Base-by-base conservation (phyloP, 2,329 filamentous ascomycete species). In the Talaromyces pinophilus region DNA sequence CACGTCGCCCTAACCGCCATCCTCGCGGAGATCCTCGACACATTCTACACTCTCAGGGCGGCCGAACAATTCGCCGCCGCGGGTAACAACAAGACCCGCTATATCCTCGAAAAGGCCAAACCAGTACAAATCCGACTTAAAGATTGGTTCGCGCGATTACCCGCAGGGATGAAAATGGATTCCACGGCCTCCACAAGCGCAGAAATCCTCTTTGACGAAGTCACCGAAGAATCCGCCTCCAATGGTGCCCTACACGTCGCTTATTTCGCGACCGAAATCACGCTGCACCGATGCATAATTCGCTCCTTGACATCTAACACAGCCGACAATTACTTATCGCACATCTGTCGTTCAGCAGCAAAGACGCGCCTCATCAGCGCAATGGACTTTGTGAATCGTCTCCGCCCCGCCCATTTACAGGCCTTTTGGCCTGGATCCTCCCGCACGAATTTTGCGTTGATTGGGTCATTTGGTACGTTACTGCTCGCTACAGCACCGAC, bases 321-420 rank as follows among this genome's bases (percentile, higher is more conserved):
- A 42, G 73, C 89, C 46, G 92, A 96, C 74, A 86, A 90, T 0
- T 96, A 97, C 72, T 88, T 96, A 60, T 87, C 93, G 64, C 92
- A 96, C 78, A 97, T 97, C 71, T 97, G 93, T 79, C 92, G 94
- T 63, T 93, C 90, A 66, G 94, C 94, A 3, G 94, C 94, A 63
- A 97, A 97, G 78, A 96, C 94, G 0, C 90, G 94, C 5, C 85
- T 98, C 40, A 97, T 97, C 74, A 96, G 92, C 25, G 93, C 93
- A 69, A 96, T 98, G 91, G 94, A 98, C 77, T 97, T 97, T 78
- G 93, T 97, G 72, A 97, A 97, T 79, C 90, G 94, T 0, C 86
- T 98, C 38, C 92, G 91, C 54, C 92, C 92, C 0, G 87, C 89
- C 42, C 93, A 98, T 73, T 85, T 97, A 35, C 88, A 90, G n/a